phyloP scores from a whole-genome alignment of 1,139 yeast genomes.

The Scheffersomyces quercinus region DNA sequence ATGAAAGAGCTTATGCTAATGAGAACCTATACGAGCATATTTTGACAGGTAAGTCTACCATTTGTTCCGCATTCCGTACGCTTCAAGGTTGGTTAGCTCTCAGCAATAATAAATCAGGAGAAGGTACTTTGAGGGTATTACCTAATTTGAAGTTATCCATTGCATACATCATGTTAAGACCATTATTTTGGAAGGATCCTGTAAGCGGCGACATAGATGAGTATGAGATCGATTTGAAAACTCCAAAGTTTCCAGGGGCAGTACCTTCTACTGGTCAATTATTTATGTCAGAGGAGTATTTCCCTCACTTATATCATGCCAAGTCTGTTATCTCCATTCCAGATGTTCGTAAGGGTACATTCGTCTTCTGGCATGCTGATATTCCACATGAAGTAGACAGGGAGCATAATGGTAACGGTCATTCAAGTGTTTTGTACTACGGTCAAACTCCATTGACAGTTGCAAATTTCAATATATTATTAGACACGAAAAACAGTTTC shows the following conservation, averaged over 20 bases:
- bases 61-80: conserved; percentile 43
- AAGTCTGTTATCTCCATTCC: conserved; percentile 32
- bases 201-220: conserved; percentile 15
- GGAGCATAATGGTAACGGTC: conserved; percentile 35
- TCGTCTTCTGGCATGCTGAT: conserved; percentile 54
- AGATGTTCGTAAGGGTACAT: conserved; percentile 39
- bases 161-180: conserved; percentile 45
- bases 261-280: conserved; percentile 32
- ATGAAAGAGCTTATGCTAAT: conserved; percentile 35
- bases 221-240: conserved; percentile 23
- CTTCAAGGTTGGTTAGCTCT: conserved; percentile 53
- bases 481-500: conserved; percentile 15
- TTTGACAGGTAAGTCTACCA: conserved; percentile 22
- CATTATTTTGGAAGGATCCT: conserved; percentile 39
- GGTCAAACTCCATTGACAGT: conserved; percentile 7
- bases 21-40: conserved; percentile 31
- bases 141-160: conserved; percentile 40
- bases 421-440: conserved; percentile 37
- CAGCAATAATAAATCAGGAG: conserved; percentile 36
- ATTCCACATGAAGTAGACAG: conserved; percentile 45
- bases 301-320: conserved; percentile 28
- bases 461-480: conserved; percentile 12
- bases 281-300: conserved; percentile 16
- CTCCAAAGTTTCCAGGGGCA: conserved; percentile 28
- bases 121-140: conserved; percentile 44